Evolutionary conservation across 164 flowering plant species (phyloP).

Genomic region (Platanus orientalis): DNA sequence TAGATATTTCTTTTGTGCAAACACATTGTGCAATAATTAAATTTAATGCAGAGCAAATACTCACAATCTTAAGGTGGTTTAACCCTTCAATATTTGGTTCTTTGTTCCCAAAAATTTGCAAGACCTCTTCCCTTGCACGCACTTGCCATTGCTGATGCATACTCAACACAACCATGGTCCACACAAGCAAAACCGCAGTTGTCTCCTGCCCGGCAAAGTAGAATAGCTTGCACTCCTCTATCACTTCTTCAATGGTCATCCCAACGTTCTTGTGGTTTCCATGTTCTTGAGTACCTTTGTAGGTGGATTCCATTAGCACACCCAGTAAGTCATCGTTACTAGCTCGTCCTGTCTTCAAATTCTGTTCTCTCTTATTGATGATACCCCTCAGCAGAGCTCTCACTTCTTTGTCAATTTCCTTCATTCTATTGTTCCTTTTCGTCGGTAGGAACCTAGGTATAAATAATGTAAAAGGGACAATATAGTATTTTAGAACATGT

Average conservation of each 20-base stretch:
- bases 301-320: neutral
- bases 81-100: conserved; percentile 2
- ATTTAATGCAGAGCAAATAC: neutral
- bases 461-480: neutral
- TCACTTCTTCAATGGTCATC: conserved; percentile 3
- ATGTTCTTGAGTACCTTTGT: neutral
- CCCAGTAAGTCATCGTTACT: conserved; percentile 1
- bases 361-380: neutral
- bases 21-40: neutral
- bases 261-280: neutral
- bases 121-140: conserved; percentile 6
- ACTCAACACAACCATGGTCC: conserved; percentile 6
- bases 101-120: neutral
- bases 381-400: neutral
- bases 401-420: conserved; percentile 1
- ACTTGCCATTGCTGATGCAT: conserved; percentile 3
- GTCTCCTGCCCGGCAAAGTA: conserved; percentile 9
- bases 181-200: neutral
- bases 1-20: neutral
- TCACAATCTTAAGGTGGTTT: conserved; percentile 1
- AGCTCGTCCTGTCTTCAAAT: neutral
- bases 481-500: neutral
- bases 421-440: conserved; percentile 2
- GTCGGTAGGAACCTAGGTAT: neutral
- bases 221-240: conserved; percentile 7